Evolutionary conservation across 805 yeast genomes (phyloP), one percentile per base, ranked within the genome.

Genomic region (Candida coquimbonensis): DNA sequence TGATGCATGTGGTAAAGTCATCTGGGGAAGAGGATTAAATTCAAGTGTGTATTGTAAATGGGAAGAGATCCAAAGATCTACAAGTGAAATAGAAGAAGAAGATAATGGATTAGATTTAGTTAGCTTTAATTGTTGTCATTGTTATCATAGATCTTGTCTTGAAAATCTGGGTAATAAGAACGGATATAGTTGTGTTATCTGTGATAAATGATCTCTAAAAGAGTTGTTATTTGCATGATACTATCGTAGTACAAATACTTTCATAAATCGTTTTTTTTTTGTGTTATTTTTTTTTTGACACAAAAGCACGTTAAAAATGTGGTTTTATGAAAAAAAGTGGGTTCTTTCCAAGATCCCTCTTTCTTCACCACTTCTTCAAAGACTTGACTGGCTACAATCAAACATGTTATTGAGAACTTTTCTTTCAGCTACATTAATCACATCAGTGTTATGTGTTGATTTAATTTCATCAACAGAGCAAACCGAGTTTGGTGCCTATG

Each of bases 1-100:
- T 61, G 83, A 83, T 33, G 76, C 83, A 0, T 90, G 97, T 62
- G 90, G 87, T 1, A 80, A 79, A 50, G 67, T 67, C 19, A 65
- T 89, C 32, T 82, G 89, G 80, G 96, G 96, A 0, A 61, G 76
- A 2, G 77, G 78, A 2, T 59, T 84, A 3, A 66, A 72, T 24
- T 66, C 77, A 2, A 69, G 65, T 9, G 69, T 74, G 36, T 75
- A 75, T 44, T 69, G 71, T 38, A 67, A 74, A 5, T 84, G 90
- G 90, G 83, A 78, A 54, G 68, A 69, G 26, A 56, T 49, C 41
- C 61, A 60, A 39, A 56, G 64, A 52, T 24, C 17, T 6, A 27
- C 36, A 8, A 33, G 45, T 4, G 38, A 33, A 36, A 49, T 29
- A 13, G 32, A 49, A 9, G n/a, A 31, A 17, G 40, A 31, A 25